Conservation (phyloP, 2,329 filamentous ascomycete species). For the Fusarium agapanthi region DNA sequence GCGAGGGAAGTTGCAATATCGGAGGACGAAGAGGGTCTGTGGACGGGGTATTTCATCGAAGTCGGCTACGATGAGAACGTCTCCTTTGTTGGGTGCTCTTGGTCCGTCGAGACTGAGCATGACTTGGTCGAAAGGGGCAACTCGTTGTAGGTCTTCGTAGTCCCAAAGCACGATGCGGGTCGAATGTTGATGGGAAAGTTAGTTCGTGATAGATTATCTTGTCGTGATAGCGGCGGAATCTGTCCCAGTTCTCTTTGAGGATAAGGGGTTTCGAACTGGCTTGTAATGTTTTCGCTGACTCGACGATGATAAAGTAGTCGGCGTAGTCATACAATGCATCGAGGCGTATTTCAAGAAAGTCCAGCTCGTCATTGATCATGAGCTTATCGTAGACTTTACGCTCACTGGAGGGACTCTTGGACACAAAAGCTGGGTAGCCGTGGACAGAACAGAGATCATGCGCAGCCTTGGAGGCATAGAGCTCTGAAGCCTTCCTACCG, state of each 20-base stretch:
- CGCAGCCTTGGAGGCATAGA: constrained; percentile 41
- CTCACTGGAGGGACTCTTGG: constrained; percentile 23
- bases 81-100: constrained; percentile 54
- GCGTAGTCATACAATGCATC: constrained; percentile 65
- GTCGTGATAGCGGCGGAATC: constrained; percentile 60
- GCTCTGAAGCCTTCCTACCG: constrained; percentile 13
- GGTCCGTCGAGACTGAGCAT: constrained; percentile 56
- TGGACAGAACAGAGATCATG: constrained; percentile 42
- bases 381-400: constrained; percentile 60
- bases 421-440: constrained; percentile 43
- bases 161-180: constrained; percentile 56
- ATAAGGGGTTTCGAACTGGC: constrained; percentile 62
- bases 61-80: constrained; percentile 67
- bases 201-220: constrained; percentile 70
- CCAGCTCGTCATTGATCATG: constrained; percentile 69
- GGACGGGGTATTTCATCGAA: constrained; percentile 68
- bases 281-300: constrained; percentile 66
- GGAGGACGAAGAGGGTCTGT: constrained; percentile 57
- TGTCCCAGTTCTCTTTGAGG: constrained; percentile 60
- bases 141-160: constrained; percentile 60
- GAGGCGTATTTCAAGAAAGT: constrained; percentile 71
- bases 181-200: constrained; percentile 52
- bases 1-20: constrained; percentile 60
- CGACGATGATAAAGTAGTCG: constrained; percentile 72
- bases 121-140: constrained; percentile 66